phyloP scores from a whole-genome alignment of 352 stramenopile species.

The Pythium utonaiense region DNA sequence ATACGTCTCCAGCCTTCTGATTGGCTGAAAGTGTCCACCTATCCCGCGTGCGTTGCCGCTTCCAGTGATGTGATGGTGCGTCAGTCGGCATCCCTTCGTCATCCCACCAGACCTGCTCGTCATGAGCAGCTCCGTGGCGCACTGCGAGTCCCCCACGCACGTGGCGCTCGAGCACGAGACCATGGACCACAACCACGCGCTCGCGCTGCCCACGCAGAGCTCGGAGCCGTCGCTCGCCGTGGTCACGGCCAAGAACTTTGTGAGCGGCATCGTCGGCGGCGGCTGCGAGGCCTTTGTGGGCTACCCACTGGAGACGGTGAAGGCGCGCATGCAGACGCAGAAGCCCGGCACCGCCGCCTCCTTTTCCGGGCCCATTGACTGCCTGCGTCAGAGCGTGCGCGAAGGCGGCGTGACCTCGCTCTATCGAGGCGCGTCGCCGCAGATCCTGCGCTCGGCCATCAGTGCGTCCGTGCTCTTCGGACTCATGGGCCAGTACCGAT shows the following conservation, averaged over 20 bases:
- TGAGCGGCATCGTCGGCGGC: constrained; percentile 37
- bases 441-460: constrained; percentile 42
- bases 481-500: constrained; percentile 45
- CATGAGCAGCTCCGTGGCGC: constrained; percentile 14
- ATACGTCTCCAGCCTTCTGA: not conserved
- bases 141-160: constrained; percentile 17
- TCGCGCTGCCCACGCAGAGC: not conserved
- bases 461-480: constrained; percentile 43
- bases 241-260: constrained; percentile 38
- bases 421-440: constrained; percentile 37
- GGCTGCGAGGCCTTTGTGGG: constrained; percentile 35
- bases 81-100: constrained; percentile 5
- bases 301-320: constrained; percentile 47
- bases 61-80: constrained; percentile 4
- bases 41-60: not conserved
- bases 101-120: not conserved
- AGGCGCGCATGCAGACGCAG: constrained; percentile 44
- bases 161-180: constrained; percentile 15
- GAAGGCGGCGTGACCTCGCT: constrained; percentile 35
- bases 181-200: constrained; percentile 1
- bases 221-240: constrained; percentile 26
- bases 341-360: constrained; percentile 1
- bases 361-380: constrained; percentile 23
- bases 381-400: constrained; percentile 31
- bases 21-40: constrained; percentile 8